phyloP scores from a whole-genome alignment of 2,329 filamentous ascomycete species.

The Fonsecaea erecta region DNA sequence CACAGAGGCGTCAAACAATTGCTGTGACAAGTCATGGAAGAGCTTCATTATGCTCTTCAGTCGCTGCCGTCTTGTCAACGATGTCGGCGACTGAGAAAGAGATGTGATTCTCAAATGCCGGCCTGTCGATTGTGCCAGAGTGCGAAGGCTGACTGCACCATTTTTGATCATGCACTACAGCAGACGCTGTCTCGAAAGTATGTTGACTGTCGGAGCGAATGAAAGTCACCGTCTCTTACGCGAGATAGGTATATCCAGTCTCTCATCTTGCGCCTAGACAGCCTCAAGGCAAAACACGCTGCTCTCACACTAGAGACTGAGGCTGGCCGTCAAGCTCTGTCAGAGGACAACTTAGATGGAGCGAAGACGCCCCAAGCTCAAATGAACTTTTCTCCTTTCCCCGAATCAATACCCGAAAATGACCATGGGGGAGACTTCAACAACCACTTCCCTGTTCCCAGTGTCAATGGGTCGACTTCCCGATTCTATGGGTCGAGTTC shows the following conservation, averaged over 20 bases:
- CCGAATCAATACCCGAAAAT: background rate
- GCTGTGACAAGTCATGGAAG: conserved; percentile 1
- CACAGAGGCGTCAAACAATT: background rate
- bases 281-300: conserved; percentile 12
- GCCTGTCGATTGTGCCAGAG: conserved; percentile 13
- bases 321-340: background rate
- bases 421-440: conserved; percentile 8
- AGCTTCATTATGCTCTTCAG: conserved; percentile 8
- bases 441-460: conserved; percentile 16
- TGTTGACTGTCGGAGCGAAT: background rate
- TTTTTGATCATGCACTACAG: conserved; percentile 16
- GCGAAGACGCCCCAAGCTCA: background rate
- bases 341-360: background rate
- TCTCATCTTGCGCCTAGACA: conserved; percentile 7
- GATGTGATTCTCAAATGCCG: conserved; percentile 18
- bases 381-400: background rate
- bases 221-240: background rate
- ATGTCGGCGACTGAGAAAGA: conserved; percentile 11
- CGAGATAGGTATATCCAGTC: conserved; percentile 14
- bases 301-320: background rate
- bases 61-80: conserved; percentile 16
- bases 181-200: conserved; percentile 16
- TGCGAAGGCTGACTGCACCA: conserved; percentile 9
- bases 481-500: conserved; percentile 17
- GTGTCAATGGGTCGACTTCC: conserved; percentile 5